Evolutionary conservation across 208 protist genomes (phyloP), one percentile per base, ranked within the genome.

Genomic region (Leishmania amazonensis): DNA sequence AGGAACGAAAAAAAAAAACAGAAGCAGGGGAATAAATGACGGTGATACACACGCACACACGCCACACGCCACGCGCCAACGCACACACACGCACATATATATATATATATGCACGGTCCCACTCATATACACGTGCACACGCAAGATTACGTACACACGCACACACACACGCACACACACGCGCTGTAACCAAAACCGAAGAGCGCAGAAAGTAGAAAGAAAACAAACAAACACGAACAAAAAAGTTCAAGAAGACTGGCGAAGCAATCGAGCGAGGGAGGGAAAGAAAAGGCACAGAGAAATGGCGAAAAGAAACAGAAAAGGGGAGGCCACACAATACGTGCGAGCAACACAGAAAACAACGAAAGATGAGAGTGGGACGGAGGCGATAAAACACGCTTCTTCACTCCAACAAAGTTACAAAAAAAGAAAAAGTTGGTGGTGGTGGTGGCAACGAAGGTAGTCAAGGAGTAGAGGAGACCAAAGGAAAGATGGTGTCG

Each of bases 11-110:
- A 24, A 40, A 64, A 58, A 78, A 62, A 28, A 35, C 2, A 45
- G 51, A 57, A 77, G 9, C 19, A 74, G 68, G 24, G 45, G 45
- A 74, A 54, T 53, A 74, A 45, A 74, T 35, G 68, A 74, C 68
- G 28, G 45, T 74, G n/a, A 53, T 53, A 53, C 65, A 53, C 40
- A 49, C 21, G 49, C 65, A 15, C 68, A 74, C 42, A 65, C 74
- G 28, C 5, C 31, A 35, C 31, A 0, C 31, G 31, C 31, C 31
- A 31, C 68, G 45, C 45, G 49, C 53, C 45, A 49, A 58, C 19
- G 24, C 54, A 24, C 24, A 58, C 21, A 58, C 17, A 70, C 2
- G 35, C 6, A 58, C 1, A 49, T 13, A 49, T 49, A 9, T 47
- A 49, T 47, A 13, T 13, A 47, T 47, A 1, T 47, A 9, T 45